phyloP scores from a whole-genome alignment of 202 grass and related monocot species.

The Carex arenaria region DNA sequence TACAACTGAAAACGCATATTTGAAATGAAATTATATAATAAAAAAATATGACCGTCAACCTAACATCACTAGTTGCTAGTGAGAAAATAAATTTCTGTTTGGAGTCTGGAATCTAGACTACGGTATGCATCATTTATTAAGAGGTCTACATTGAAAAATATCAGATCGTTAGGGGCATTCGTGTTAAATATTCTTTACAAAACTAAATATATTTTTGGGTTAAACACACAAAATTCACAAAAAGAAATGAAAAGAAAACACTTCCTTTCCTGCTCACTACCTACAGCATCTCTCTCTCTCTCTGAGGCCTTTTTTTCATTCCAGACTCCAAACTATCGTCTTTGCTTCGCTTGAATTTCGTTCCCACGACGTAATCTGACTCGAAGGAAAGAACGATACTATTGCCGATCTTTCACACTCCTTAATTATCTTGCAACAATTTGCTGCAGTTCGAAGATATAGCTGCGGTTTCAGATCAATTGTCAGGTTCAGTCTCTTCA shows the following conservation, averaged over 20 bases:
- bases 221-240: background rate
- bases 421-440: background rate
- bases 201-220: background rate
- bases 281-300: background rate
- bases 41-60: background rate
- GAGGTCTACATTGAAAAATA: background rate
- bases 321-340: background rate
- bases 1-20: background rate
- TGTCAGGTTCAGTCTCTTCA: conserved; percentile 2
- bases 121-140: too few species aligned
- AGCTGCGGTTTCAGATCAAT: conserved; percentile 2
- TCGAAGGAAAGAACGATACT: background rate
- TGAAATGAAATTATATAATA: background rate
- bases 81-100: background rate
- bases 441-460: background rate
- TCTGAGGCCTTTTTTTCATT: background rate
- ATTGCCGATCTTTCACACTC: background rate
- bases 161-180: background rate
- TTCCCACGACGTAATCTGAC: background rate
- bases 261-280: conserved; percentile 1
- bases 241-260: background rate
- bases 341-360: background rate
- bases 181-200: background rate
- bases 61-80: background rate
- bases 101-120: too few species aligned